Evolutionary conservation across 768 basidiomycete genomes (phyloP), one percentile per base, ranked within the genome.

Genomic region (Fibroporia radiculosa): DNA sequence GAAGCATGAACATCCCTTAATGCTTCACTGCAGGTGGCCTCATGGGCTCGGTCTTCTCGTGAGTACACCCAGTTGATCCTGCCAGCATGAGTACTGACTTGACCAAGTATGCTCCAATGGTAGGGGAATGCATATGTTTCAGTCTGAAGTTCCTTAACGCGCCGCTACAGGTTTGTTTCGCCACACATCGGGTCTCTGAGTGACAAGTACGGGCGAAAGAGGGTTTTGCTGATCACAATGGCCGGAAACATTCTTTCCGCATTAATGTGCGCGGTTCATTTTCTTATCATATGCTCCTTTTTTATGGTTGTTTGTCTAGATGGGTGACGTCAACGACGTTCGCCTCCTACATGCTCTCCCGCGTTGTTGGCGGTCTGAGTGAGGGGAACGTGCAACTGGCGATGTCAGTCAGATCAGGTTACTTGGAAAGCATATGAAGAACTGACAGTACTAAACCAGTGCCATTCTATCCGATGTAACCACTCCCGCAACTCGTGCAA

Each of bases 301-400:
- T 14, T 49, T 38, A 51, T 47, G 5, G 18, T 11, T 14, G 32
- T 40, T 12, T 27, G 23, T 28, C n/a, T 39, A 92, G 91, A 34
- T 96, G 92, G 92, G 74, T 93, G 36, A 75, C 83, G 57, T 91
- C 91, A 0, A 93, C 93, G 2, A 80, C 86, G 0, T 97, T 96
- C 62, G 86, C 84, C 1, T 82, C 87, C 0, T 97, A 90, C 60
- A 73, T 92, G 71, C 75, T 93, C 20, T 92, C 93, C 7, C 78
- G 95, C 12, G 71, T 97, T 4, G 80, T 98, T 27, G 93, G 93
- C 8, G 95, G 95, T 3, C 69, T 97, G 7, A 91, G 88, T 56
- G 95, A 99, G 68, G 95, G 95, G 35, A 99, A 99, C 58, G 95
- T 98, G 10, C 95, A 99, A 60, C 71, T 99, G 35, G 86, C 89